Evolutionary conservation across 371 early-diverging fungal genomes (phyloP), one percentile per base, ranked within the genome.

Genomic region (Saksenaea oblongispora): DNA sequence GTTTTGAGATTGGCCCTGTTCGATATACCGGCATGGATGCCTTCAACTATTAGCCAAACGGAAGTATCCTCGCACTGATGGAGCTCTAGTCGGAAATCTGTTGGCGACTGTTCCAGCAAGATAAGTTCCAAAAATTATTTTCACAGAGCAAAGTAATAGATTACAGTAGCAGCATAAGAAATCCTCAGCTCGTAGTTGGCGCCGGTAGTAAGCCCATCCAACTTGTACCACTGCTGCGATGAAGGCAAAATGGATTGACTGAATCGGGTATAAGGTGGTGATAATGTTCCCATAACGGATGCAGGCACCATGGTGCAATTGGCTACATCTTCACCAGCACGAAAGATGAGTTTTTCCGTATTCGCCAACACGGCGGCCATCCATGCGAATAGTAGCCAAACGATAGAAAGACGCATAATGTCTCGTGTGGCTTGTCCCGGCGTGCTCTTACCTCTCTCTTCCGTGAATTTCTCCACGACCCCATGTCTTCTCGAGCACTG

Each of bases 401-500:
- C 4, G 18, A 41, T 41, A 41, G 42, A 17, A 41, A 41, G 42
- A 41, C 42, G 42, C 42, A 41, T 41, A 41, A 41, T 41, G 42
- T 14, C n/a, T 5, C 18, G 42, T n/a, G 42, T 41, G 42, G 42
- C 42, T 41, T 41, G 42, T 41, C 18, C 14, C 14, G 42, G 34
- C 28, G 18, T 13, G 35, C 9, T 31, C 14, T 17, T 17, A 34
- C 27, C 34, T 15, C 14, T 31, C 56, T 28, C 14, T 35, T 56
- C 35, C 11, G 18, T 56, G 13, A 11, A 34, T 11, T n/a, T 47
- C 35, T 55, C 42, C 11, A 39, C 3, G 2, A 2, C 22, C 27
- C 42, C 39, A 80, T 82, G 82, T 82, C 82, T 1, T 77, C 79
- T 8, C 72, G 82, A 54, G 82, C 82, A 2, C 63, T 82, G 31